Percentiles rank a stretch among this genome's conserved stretches.
These are phyloP conservation scores for Plasmodiophora brassicae DNA, from an alignment of 208 protist species.

Conservation along the genomic window DNA sequence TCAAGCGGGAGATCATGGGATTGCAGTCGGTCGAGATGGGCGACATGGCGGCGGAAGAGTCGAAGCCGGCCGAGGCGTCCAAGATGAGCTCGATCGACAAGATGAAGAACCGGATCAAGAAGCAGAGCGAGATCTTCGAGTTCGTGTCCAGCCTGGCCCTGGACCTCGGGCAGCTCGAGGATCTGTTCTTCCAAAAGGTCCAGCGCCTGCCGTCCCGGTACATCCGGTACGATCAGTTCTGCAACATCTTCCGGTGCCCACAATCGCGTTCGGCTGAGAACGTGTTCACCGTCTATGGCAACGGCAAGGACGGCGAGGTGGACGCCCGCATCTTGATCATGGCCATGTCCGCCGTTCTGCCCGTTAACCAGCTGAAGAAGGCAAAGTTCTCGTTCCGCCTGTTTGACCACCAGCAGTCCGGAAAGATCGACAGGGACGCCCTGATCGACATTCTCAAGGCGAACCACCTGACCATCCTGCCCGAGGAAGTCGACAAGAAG, in stretches of 20 bases:
- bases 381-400: slow-evolving; percentile 23
- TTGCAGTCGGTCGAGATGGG: neutral
- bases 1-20: slow-evolving; percentile 14
- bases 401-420: neutral
- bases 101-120: slow-evolving; percentile 22
- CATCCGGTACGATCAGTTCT: neutral
- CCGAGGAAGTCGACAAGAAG: slow-evolving; percentile 17
- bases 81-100: slow-evolving; percentile 10
- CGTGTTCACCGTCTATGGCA: slow-evolving; percentile 18
- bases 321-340: neutral
- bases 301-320: slow-evolving; percentile 13
- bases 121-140: slow-evolving; percentile 12
- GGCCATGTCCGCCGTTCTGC: neutral
- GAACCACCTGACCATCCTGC: neutral
- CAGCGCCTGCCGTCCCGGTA: neutral
- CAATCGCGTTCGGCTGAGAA: neutral
- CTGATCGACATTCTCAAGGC: slow-evolving; percentile 11
- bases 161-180: slow-evolving; percentile 1
- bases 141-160: neutral
- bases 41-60: neutral
- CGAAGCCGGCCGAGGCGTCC: neutral
- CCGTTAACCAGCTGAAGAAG: slow-evolving; percentile 23
- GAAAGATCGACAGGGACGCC: neutral
- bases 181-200: slow-evolving; percentile 23
- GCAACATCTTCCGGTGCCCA: slow-evolving; percentile 18